Conservation (phyloP, 2,329 filamentous ascomycete genomes). For the Coniella lustricola region DNA sequence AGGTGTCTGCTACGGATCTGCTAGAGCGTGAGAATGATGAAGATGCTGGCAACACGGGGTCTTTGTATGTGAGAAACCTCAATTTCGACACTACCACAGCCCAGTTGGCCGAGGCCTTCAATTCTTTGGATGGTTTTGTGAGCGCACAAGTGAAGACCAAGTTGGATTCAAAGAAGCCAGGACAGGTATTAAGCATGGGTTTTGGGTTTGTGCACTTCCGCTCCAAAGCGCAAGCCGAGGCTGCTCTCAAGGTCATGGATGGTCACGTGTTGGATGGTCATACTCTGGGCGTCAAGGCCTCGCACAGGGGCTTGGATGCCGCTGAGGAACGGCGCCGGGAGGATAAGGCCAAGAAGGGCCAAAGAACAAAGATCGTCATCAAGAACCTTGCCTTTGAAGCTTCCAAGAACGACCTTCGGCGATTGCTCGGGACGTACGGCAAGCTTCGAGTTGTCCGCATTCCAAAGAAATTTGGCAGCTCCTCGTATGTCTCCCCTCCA, state of each 20-base stretch:
- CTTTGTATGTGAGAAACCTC: conserved; percentile 87
- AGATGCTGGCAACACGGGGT: conserved; percentile 60
- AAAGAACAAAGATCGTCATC: conserved; percentile 88
- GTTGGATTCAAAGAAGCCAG: conserved; percentile 81
- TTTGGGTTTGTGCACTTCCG: conserved; percentile 93
- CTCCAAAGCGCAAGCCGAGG: conserved; percentile 68
- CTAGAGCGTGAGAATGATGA: conserved; percentile 49
- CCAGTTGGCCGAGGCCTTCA: conserved; percentile 69
- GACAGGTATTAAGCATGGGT: conserved; percentile 88
- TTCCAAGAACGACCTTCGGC: conserved; percentile 82
- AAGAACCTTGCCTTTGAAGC: conserved; percentile 98
- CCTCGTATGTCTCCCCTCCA: conserved; percentile 36
- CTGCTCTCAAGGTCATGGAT: conserved; percentile 79
- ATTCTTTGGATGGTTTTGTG: conserved; percentile 77
- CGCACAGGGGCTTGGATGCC: conserved; percentile 80
- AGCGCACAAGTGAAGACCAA: conserved; percentile 90
- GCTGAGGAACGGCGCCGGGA: conserved; percentile 79
- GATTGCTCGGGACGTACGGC: conserved; percentile 82
- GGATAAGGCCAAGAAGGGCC: conserved; percentile 73
- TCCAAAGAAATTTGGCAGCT: conserved; percentile 88
- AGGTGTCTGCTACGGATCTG: conserved; percentile 62
- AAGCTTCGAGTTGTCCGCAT: conserved; percentile 87
- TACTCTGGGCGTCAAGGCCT: conserved; percentile 75
- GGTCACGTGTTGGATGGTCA: conserved; percentile 82
- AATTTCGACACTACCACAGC: conserved; percentile 83